Evolutionary conservation across 1,284 basidiomycete species (phyloP), one percentile per base, ranked within the genome.

Genomic region (Ustilago loliicola): DNA sequence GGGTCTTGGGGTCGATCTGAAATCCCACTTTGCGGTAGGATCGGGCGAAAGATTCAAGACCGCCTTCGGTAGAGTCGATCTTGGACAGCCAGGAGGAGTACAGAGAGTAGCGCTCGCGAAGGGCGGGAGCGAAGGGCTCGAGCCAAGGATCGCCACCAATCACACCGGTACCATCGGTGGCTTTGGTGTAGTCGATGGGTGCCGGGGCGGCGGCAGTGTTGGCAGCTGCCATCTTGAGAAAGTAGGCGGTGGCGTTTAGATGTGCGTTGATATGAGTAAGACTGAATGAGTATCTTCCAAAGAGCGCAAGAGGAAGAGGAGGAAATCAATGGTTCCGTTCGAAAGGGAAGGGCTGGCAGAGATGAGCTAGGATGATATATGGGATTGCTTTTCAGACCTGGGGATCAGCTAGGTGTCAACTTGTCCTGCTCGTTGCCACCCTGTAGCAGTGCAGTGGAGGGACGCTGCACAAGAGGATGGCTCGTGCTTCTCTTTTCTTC

Each of bases 1-100:
- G 91, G 64, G 93, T 90, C 25, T 88, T 85, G 54, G 89, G 89
- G 29, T 84, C 82, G 47, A 94, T 90, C 65, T 93, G 92, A 80
- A 99, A 89, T 42, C 96, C 96, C 88, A 93, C 94, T 75, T 90
- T 91, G 77, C 92, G 89, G 88, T 95, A 97, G 15, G 95, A 94
- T 84, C 92, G 91, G 3, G 94, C 92, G 87, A 98, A 99, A 9
- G 89, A 88, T 62, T 95, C 94, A 82, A 95, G 93, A 36, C 96
- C 95, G 38, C 83, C 82, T 57, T 85, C 84, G 57, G 77, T 57
- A 15, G 60, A 27, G 13, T 70, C 40, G 68, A 84, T 84, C 59
- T 61, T 72, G 50, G 80, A 53, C 17, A 67, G 27, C 81, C 82
- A 84, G 42, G 74, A 70, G n/a, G 56, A 3, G 56, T 79, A 84